These are phyloP conservation scores for Casuarina cunninghamiana DNA, from an alignment of 306 rosid species.

Conservation along the genomic window DNA sequence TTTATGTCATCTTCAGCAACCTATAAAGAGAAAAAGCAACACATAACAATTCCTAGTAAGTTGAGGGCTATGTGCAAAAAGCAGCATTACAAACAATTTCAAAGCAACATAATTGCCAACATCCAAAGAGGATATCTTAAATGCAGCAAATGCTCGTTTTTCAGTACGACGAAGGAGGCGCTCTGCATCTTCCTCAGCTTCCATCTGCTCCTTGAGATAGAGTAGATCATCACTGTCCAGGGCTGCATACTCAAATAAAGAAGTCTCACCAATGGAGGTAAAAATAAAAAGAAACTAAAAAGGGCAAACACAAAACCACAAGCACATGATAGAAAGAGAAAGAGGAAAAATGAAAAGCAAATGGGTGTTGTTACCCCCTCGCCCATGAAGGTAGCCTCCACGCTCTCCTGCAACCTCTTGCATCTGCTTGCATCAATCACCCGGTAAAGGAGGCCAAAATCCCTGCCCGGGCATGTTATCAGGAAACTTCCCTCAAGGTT, in stretches of 20 bases:
- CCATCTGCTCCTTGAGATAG: slow-evolving; percentile 99
- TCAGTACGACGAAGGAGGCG: slow-evolving; percentile 97
- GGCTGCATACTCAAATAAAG: slow-evolving; percentile 70
- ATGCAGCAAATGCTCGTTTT: slow-evolving; percentile 96
- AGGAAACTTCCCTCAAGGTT: slow-evolving; percentile 55
- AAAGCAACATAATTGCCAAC: not conserved
- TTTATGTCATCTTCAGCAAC: not conserved
- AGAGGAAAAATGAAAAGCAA: not conserved
- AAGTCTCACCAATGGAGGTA: slow-evolving; percentile 34
- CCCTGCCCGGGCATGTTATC: slow-evolving; percentile 99
- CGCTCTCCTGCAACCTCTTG: slow-evolving; percentile 99
- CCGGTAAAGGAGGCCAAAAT: slow-evolving; percentile 80
- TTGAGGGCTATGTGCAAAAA: not conserved
- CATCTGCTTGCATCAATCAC: slow-evolving; percentile 83
- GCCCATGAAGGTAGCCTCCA: slow-evolving; percentile 98
- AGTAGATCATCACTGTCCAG: slow-evolving; percentile 99
- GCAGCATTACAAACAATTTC: slow-evolving; percentile 13
- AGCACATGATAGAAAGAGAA: slow-evolving; percentile 8
- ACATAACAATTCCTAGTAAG: not conserved
- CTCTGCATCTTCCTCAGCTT: slow-evolving; percentile 99
- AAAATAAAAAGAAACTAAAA: slow-evolving; percentile 6
- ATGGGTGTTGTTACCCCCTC: slow-evolving; percentile 68
- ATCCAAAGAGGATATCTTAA: slow-evolving; percentile 84
- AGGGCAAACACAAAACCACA: slow-evolving; percentile 8
- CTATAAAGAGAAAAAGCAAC: not conserved